These are phyloP conservation scores for Myrica gale DNA, from an alignment of 306 rosid species.

Conservation along the genomic window DNA sequence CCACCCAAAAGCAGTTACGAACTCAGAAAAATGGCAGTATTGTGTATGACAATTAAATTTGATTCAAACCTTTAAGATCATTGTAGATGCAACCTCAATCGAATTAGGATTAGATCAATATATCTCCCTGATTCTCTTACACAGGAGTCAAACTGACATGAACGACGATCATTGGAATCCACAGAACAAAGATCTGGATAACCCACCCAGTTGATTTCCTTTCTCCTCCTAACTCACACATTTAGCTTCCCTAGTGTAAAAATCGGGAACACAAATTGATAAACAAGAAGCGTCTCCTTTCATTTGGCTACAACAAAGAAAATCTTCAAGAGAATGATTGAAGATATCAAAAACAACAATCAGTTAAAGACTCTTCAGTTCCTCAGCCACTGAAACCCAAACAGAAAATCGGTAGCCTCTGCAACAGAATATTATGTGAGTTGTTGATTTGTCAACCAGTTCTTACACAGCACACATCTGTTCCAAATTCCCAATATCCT, in stretches of 20 bases:
- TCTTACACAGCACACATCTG: slow-evolving; percentile 23
- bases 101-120: slow-evolving; percentile 22
- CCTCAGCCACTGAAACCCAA: slow-evolving; percentile 32
- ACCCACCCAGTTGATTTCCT: neutral
- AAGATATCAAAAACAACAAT: slow-evolving; percentile 16
- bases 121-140: slow-evolving; percentile 4
- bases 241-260: slow-evolving; percentile 19
- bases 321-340: slow-evolving; percentile 24
- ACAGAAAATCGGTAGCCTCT: slow-evolving; percentile 20
- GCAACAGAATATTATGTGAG: slow-evolving; percentile 13
- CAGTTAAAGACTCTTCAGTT: slow-evolving; percentile 24
- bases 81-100: slow-evolving; percentile 27
- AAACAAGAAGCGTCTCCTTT: slow-evolving; percentile 15
- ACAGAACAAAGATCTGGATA: neutral
- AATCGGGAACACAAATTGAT: slow-evolving; percentile 22
- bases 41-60: slow-evolving; percentile 22
- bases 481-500: slow-evolving; percentile 19
- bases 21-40: slow-evolving; percentile 31
- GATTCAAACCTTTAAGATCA: slow-evolving; percentile 25
- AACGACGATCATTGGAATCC: neutral
- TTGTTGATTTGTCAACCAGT: slow-evolving; percentile 17
- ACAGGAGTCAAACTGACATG: slow-evolving; percentile 5
- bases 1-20: slow-evolving; percentile 23
- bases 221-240: slow-evolving; percentile 15
- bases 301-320: slow-evolving; percentile 16